Evolutionary conservation across 2,329 filamentous ascomycete species (phyloP), one percentile per base, ranked within the genome.

Genomic region (Rugonectria rugulosa): DNA sequence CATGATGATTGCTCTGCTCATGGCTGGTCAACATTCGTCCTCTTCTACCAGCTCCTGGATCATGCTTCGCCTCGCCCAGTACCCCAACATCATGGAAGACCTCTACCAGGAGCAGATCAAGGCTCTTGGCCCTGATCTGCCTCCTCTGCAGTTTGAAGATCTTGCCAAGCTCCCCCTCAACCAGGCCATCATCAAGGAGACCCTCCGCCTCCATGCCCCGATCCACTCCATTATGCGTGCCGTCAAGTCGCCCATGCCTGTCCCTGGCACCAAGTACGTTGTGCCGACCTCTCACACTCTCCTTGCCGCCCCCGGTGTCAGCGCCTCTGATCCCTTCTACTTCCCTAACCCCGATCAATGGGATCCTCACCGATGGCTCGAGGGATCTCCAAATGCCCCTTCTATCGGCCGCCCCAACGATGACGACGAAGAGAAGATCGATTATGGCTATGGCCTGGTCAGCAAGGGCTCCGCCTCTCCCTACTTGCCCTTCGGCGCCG

Each of bases 171-270:
- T 97, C 27, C 86, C 91, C 43, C 85, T 97, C 17, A 91, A 96
- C 79, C 82, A 88, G 66, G 89, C 91, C 67, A 88, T 96, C 61
- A 84, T 97, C 76, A 95, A 94, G 79, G 93, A 97, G 77, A 96
- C 93, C 3, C 88, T 97, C 32, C 90, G 93, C 60, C 81, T 97
- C 14, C 91, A 97, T 73, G 90, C 92, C 1, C 93, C 93, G 1
- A 97, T 98, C 69, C 93, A 97, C 82, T 95, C 91, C 45, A 96
- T 98, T 70, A 86, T 98, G 82, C 91, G 93, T 67, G 90, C 91
- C 66, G 94, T 97, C 73, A 97, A 94, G 79, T 85, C 86, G 63
- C 92, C 93, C 56, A 91, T 97, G 84, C 83, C 87, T 10, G 84
- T 97, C 21, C 87, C 92, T 24, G 90, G 90, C 62, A 96, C 91